A percentile compares a stretch with the other conserved stretches of the same genome.
phyloP scores from a whole-genome alignment of 169 alveolate species.

The Pseudocohnilembus persalinus region DNA sequence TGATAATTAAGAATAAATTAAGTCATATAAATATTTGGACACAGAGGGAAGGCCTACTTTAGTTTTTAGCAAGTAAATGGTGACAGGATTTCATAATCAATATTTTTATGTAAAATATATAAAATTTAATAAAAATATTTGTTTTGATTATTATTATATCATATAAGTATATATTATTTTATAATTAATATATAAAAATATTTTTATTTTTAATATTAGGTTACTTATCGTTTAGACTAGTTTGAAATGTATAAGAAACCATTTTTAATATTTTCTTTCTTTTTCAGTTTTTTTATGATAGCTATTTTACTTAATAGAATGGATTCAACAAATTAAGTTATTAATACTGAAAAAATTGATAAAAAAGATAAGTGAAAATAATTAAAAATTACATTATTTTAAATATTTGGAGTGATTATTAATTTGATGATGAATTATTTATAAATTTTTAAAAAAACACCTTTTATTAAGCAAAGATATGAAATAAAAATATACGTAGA shows the following conservation, averaged over 20 bases:
- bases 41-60: constrained; percentile 50
- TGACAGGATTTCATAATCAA: constrained; percentile 44
- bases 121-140: too few relatives aligned
- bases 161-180: neutral
- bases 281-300: constrained; percentile 20
- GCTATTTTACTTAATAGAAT: constrained; percentile 31
- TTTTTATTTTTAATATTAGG: constrained; percentile 5
- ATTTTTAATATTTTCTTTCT: constrained; percentile 28
- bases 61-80: constrained; percentile 32
- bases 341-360: neutral
- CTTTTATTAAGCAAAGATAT: too few relatives aligned
- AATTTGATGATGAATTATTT: too few relatives aligned
- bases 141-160: too few relatives aligned
- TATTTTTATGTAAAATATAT: constrained; percentile 35
- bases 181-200: neutral
- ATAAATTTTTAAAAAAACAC: too few relatives aligned
- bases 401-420: too few relatives aligned
- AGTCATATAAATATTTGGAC: constrained; percentile 43
- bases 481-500: too few relatives aligned
- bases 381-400: too few relatives aligned
- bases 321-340: neutral
- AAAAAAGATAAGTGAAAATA: neutral
- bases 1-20: constrained; percentile 28
- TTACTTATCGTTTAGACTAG: constrained; percentile 19
- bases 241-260: constrained; percentile 28